These are phyloP conservation scores for Ceriops zippeliana DNA, from an alignment of 345 rosid species.

Conservation along the genomic window DNA sequence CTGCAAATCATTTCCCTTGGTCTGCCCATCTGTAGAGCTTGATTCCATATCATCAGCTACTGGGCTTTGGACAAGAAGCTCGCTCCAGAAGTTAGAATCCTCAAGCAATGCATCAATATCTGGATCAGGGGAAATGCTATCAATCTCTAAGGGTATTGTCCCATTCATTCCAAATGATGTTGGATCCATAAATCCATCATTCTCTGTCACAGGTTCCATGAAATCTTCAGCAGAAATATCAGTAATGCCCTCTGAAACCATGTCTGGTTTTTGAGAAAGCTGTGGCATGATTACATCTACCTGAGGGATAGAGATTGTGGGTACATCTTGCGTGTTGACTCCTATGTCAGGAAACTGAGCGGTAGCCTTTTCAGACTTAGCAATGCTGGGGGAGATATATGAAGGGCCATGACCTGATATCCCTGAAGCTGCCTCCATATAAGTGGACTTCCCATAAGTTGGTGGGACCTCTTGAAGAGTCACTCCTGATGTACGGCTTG, in stretches of 20 bases:
- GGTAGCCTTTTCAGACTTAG: constrained; percentile 44
- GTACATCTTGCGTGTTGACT: constrained; percentile 45
- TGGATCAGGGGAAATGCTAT: constrained; percentile 46
- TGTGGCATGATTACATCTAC: constrained; percentile 43
- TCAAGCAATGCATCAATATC: constrained; percentile 65
- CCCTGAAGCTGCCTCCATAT: constrained; percentile 25
- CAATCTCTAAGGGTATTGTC: constrained; percentile 48
- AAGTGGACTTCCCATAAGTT: constrained; percentile 39
- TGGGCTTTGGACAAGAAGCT: constrained; percentile 49
- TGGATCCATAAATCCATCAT: constrained; percentile 49
- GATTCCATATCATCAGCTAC: constrained; percentile 56
- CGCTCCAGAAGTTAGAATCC: constrained; percentile 53
- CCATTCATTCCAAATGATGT: constrained; percentile 39
- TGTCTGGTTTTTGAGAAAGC: constrained; percentile 44
- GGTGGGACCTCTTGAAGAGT: constrained; percentile 80
- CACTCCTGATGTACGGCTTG: constrained; percentile 50
- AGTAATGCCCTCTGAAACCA: constrained; percentile 43
- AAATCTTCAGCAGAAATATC: constrained; percentile 42
- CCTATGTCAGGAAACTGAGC: constrained; percentile 43
- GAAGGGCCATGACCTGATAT: constrained; percentile 30
- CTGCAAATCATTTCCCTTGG: constrained; percentile 32
- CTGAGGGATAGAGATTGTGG: constrained; percentile 38
- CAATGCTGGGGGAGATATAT: constrained; percentile 34
- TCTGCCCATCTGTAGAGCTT: constrained; percentile 36
- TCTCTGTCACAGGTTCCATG: constrained; percentile 33